Base-by-base conservation (phyloP, 2,329 filamentous ascomycete genomes). In the Fusarium nodosum region DNA sequence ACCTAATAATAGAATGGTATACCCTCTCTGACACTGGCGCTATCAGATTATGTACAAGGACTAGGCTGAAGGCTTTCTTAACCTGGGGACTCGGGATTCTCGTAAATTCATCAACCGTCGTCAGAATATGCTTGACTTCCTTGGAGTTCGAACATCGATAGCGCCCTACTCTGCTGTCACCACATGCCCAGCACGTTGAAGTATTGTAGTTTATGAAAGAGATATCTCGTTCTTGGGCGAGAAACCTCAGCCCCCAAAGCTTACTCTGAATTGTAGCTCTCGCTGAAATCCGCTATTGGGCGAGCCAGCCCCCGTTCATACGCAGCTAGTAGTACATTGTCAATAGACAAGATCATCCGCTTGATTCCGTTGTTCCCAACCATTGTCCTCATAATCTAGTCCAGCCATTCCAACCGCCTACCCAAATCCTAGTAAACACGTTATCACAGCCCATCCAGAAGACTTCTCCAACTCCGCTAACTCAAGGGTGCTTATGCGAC, bases 281-380 rank as follows among this genome's bases (percentile, higher is more conserved):
- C 67, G 48, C 64, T 60, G 64, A 64, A 68, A 60, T 68, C 55
- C 59, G 52, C 64, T 57, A 30, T 61, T 44, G 56, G 63, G 67
- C 55, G 38, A 68, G 60, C 64, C 64, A 47, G 11, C 56, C 34
- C 55, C 38, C 41, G 57, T 56, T 53, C 48, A 57, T 45, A 57
- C 59, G 39, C 64, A 68, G 67, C 63, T 70, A 70, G 67, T 71
- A 71, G 65, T 70, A 70, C 67, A 70, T 57, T 42, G 52, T 57
- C 47, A 54, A 62, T 48, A 47, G 53, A 36, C 63, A 45, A 55
- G 48, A 39, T 39, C 53, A 56, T 51, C 24, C 34, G 30, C 45
- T 47, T 31, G 34, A 52, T 41, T 46, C 53, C 30, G 34, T 53
- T 51, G 44, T 61, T 45, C 53, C 42, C 47, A 62, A 47, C 46